These are phyloP conservation scores for Tilletia caries DNA, from an alignment of 1,284 basidiomycete species.

Conservation along the genomic window DNA sequence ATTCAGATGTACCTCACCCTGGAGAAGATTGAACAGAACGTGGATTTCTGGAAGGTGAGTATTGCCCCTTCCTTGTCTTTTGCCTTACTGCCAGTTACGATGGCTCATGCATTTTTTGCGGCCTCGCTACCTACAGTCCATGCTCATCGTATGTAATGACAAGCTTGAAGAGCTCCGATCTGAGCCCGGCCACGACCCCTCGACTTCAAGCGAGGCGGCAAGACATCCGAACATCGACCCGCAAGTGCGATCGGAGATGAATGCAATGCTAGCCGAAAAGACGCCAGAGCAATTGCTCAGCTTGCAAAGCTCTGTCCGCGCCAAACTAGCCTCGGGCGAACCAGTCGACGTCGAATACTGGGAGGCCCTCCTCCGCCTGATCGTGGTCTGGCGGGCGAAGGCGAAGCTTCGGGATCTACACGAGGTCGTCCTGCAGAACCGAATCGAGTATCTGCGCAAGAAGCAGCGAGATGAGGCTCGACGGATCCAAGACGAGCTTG, in stretches of 20 bases:
- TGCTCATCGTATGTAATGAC: slow-evolving; percentile 95
- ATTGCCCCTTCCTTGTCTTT: slow-evolving; percentile 14
- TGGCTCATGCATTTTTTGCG: no score
- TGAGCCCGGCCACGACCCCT: slow-evolving; percentile 58
- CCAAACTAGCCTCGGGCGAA: slow-evolving; percentile 83
- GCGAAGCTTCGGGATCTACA: slow-evolving; percentile 87
- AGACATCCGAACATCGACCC: slow-evolving; percentile 37
- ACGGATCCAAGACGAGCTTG: slow-evolving; percentile 83
- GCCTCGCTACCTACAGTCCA: slow-evolving; percentile 63
- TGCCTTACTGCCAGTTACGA: neutral
- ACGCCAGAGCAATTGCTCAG: slow-evolving; percentile 67
- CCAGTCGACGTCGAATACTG: slow-evolving; percentile 97
- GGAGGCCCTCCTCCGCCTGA: slow-evolving; percentile 84
- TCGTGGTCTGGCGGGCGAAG: slow-evolving; percentile 98
- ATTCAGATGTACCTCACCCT: slow-evolving; percentile 86
- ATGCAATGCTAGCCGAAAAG: slow-evolving; percentile 43
- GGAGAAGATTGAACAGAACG: slow-evolving; percentile 77
- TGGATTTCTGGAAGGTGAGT: slow-evolving; percentile 94
- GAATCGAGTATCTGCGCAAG: slow-evolving; percentile 89
- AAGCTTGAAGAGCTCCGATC: slow-evolving; percentile 81
- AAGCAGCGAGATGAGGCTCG: slow-evolving; percentile 90
- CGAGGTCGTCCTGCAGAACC: slow-evolving; percentile 90
- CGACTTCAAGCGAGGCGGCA: slow-evolving; percentile 58
- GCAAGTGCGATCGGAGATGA: slow-evolving; percentile 40
- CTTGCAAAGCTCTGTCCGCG: slow-evolving; percentile 80